These are phyloP conservation scores for Davidsoniella eucalypti DNA, from an alignment of 2,329 filamentous ascomycete species.

Conservation along the genomic window DNA sequence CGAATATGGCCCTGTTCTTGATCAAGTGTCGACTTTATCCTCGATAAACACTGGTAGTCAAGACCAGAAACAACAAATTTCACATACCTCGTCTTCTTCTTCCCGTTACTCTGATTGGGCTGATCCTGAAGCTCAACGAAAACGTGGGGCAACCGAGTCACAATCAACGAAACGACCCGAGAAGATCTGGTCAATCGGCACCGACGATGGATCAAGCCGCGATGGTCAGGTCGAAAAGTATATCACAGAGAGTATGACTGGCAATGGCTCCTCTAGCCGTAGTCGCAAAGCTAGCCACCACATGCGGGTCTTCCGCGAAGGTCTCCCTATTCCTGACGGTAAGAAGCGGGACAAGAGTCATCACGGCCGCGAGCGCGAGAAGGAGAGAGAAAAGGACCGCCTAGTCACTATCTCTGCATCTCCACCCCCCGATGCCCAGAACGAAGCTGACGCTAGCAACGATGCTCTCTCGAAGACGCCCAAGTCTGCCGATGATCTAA, in stretches of 20 bases:
- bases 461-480: constrained; percentile 8
- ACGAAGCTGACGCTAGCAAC: not conserved
- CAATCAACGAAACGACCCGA: constrained; percentile 26
- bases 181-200: constrained; percentile 48
- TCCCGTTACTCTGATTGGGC: not conserved
- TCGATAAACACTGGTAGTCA: not conserved
- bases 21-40: not conserved
- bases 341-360: constrained; percentile 31
- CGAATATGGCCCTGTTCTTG: constrained; percentile 3
- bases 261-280: constrained; percentile 42
- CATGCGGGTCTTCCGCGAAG: constrained; percentile 50
- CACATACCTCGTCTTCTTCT: not conserved
- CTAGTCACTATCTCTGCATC: constrained; percentile 6
- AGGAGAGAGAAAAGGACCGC: constrained; percentile 2
- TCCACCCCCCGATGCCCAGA: not conserved
- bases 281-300: constrained; percentile 54
- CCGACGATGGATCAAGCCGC: constrained; percentile 24
- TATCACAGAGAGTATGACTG: constrained; percentile 44
- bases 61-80: not conserved
- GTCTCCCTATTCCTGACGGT: constrained; percentile 38
- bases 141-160: not conserved
- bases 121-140: constrained; percentile 3
- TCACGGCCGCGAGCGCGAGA: constrained; percentile 7
- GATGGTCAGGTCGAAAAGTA: constrained; percentile 47
- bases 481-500: constrained; percentile 2